These are phyloP conservation scores for Penicillium rolfsii DNA, from an alignment of 2,329 filamentous ascomycete species.

Conservation along the genomic window DNA sequence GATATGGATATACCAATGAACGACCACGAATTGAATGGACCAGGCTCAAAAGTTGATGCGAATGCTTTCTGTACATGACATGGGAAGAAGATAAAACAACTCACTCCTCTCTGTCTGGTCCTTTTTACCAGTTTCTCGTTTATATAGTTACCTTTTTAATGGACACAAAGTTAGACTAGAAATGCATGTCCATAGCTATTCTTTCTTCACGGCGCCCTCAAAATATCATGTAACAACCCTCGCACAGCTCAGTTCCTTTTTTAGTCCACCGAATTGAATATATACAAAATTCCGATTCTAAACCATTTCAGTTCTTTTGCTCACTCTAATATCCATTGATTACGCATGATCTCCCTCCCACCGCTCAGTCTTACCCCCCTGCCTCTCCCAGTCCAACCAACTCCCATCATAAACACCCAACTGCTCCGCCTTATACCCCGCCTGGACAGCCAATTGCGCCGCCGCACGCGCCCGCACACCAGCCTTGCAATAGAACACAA, in stretches of 20 bases:
- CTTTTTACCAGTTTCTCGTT: conserved; percentile 27
- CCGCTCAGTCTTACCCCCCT: conserved; percentile 66
- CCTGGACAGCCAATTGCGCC: conserved; percentile 73
- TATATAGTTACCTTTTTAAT: conserved; percentile 26
- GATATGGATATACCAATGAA: conserved; percentile 33
- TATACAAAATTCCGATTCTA: neutral
- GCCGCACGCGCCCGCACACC: conserved; percentile 81
- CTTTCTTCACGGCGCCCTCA: neutral
- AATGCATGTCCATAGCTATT: neutral
- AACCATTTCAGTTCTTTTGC: neutral
- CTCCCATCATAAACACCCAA: conserved; percentile 56
- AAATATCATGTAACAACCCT: neutral
- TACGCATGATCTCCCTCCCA: conserved; percentile 41
- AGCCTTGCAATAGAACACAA: conserved; percentile 92
- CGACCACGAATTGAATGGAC: conserved; percentile 32
- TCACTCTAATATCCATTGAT: neutral
- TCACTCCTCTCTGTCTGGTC: conserved; percentile 20
- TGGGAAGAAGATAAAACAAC: conserved; percentile 21
- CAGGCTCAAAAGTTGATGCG: conserved; percentile 18
- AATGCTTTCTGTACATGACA: conserved; percentile 35
- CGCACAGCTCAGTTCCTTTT: neutral
- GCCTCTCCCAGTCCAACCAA: conserved; percentile 75
- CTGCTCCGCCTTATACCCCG: conserved; percentile 72
- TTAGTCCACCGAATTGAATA: neutral
- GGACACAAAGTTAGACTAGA: conserved; percentile 21